Evolutionary conservation across 2,329 filamentous ascomycete genomes (phyloP), one percentile per base, ranked within the genome.

Genomic region (Gnomoniopsis smithogilvyi): DNA sequence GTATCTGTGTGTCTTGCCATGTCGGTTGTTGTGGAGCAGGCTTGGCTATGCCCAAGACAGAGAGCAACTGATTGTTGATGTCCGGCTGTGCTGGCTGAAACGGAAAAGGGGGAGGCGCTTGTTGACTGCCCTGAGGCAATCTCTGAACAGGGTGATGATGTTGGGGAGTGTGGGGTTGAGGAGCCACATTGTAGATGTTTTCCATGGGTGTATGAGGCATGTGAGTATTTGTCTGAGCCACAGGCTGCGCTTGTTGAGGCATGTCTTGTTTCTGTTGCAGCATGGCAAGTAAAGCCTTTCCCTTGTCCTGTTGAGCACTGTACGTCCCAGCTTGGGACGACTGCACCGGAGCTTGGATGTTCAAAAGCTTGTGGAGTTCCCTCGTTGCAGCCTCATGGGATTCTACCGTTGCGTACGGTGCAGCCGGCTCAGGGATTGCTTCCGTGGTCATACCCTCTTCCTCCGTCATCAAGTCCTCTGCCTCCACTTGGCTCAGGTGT

Each of bases 391-490:
- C 80, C 61, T 79, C 80, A 11, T 59, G 58, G 3, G 52, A 55
- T 38, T 57, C 53, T 6, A 53, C 53, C 17, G 73, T 72, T 34
- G 72, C 68, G 34, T 70, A 67, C 21, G 67, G 58, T 47, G 67
- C 54, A 43, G 64, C 63, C 17, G 67, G 64, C 17, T 73, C 66
- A 19, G 71, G 65, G 33, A 76, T 71, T 8, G 71, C 72, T 63
- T 80, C 72, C 48, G 72, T 69, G 64, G 76, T 74, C n/a, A 74
- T 68, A 54, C 56, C 60, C 45, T 90, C 86, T 56, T 90, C 87
- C 69, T 89, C 85, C 7, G 85, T 85, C 54, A 81, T 72, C 41
- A 78, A 76, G 62, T 89, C 84, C 47, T 87, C 82, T 24, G 77
- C 70, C 76, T 30, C 75, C 66, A 19, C 73, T 70, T 45, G 63